phyloP scores from a whole-genome alignment of 345 rosid species.

The Melaleuca quinquenervia region DNA sequence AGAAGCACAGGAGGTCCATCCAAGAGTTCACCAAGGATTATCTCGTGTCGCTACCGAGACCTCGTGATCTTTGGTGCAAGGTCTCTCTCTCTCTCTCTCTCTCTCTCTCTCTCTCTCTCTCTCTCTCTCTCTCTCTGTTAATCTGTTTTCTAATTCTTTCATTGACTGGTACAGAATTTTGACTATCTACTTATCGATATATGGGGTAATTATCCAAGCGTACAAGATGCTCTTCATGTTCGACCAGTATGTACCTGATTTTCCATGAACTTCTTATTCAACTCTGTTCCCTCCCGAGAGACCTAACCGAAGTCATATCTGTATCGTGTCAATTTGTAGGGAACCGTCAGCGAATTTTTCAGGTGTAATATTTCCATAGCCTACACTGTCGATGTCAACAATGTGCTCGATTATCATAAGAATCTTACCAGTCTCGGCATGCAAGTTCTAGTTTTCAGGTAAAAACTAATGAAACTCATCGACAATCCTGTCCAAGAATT shows the following conservation, averaged over 20 bases:
- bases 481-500: not conserved
- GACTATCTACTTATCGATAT: not conserved
- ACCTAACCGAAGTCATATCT: not conserved
- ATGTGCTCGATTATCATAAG: conserved; percentile 4
- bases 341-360: conserved; percentile 5
- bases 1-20: not conserved
- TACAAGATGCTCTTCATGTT: conserved; percentile 18
- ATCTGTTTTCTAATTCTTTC: not conserved
- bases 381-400: conserved; percentile 3
- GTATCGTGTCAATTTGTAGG: conserved; percentile 3
- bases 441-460: conserved; percentile 17
- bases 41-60: not conserved
- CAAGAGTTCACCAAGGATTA: not conserved
- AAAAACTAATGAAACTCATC: not conserved
- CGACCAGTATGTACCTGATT: conserved; percentile 6
- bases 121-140: not conserved
- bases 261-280: too few species aligned
- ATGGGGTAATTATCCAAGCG: conserved; percentile 17
- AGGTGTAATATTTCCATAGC: conserved; percentile 16
- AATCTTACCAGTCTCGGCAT: conserved; percentile 7
- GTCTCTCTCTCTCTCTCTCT: not conserved
- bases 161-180: not conserved
- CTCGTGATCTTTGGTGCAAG: not conserved
- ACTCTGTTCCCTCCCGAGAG: not conserved
- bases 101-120: not conserved